Evolutionary conservation across 805 yeast genomes (phyloP), one percentile per base, ranked within the genome.

Genomic region (Starmerella floris): DNA sequence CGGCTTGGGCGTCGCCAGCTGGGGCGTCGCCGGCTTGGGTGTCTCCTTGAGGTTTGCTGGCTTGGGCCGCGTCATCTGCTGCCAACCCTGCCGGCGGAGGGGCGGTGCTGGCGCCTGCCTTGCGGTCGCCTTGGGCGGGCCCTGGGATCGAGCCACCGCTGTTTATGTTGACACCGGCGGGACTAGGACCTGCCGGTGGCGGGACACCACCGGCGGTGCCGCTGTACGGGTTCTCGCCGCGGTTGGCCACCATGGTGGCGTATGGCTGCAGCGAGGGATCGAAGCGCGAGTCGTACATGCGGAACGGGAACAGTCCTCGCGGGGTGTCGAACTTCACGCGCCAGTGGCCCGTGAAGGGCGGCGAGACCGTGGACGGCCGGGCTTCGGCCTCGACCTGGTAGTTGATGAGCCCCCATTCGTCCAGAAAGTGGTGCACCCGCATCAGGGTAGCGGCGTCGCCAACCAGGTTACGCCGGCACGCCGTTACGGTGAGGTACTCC

Each of bases 361-460:
- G 80, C 43, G 77, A 82, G 16, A 78, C 68, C 40, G 74, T 51
- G 8, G 54, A 40, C 5, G 93, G 91, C 49, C 77, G 72, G 41
- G 77, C 67, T 49, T 75, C 81, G 1, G 87, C 83, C 57, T 79
- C 82, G 2, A 87, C 93, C 61, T 87, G 96, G 60, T 87, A 87
- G 61, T 87, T 87, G 41, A 87, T 83, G 40, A 87, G 66, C 0
- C 96, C 96, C 96, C 96, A 87, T 59, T 80, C 81, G 52, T 76
- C 83, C 44, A 87, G 64, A 57, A 87, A 85, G 40, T 77, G 70
- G 56, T 83, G 94, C 8, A 87, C 76, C 49, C 95, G 74, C 69
- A 85, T 73, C 46, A 87, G 72, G 0, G 95, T 74, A 2, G 93
- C 88, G 5, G 84, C 94, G 64, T 87, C 96, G 43, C 95, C 94